These are phyloP conservation scores for Candida pseudoviswanathii DNA, from an alignment of 1,139 yeast species.

Conservation along the genomic window DNA sequence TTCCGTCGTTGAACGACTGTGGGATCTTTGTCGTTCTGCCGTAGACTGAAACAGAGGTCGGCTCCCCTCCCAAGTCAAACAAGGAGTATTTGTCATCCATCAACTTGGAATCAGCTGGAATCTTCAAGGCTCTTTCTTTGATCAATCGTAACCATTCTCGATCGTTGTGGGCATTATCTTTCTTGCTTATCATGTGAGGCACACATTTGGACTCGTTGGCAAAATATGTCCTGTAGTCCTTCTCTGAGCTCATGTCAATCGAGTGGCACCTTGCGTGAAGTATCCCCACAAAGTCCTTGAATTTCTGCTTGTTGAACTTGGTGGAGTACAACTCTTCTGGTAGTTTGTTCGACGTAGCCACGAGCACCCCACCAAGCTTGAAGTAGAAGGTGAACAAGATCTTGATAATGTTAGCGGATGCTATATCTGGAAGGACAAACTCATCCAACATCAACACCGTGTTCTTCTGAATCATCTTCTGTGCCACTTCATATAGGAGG, in stretches of 20 bases:
- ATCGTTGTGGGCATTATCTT: conserved; percentile 26
- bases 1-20: conserved; percentile 32
- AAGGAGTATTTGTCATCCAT: conserved; percentile 19
- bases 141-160: conserved; percentile 39
- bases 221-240: conserved; percentile 56
- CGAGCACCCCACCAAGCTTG: conserved; percentile 71
- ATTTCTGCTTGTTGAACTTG: conserved; percentile 60
- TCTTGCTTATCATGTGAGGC: conserved; percentile 33
- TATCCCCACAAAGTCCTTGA: conserved; percentile 57
- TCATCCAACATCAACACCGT: conserved; percentile 70
- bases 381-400: conserved; percentile 68
- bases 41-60: conserved; percentile 51
- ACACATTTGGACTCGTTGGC: conserved; percentile 25
- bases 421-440: conserved; percentile 73
- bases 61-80: conserved; percentile 23
- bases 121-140: conserved; percentile 22
- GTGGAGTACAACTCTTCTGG: conserved; percentile 73
- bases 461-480: conserved; percentile 58
- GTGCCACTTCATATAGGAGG: conserved; percentile 66
- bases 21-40: conserved; percentile 56
- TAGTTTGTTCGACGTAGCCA: conserved; percentile 70
- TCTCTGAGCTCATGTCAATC: conserved; percentile 60
- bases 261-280: conserved; percentile 63
- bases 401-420: conserved; percentile 69
- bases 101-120: conserved; percentile 14